Evolutionary conservation across 1,284 basidiomycete genomes (phyloP).

Genomic region (Tylopilus sp.): DNA sequence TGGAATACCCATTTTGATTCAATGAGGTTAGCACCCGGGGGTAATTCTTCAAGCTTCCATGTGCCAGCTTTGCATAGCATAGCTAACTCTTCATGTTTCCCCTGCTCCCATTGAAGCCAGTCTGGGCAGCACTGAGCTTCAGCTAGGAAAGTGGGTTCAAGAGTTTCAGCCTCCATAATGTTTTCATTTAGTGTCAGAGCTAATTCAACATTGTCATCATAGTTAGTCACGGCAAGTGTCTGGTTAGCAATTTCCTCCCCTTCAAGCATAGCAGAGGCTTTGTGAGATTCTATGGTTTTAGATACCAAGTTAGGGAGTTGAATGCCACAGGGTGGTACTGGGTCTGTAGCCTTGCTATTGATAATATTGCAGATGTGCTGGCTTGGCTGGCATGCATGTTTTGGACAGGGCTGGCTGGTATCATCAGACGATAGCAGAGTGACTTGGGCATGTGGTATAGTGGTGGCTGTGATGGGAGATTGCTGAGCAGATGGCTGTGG

Average conservation of each 20-base stretch:
- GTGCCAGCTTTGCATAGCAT: constrained; percentile 5
- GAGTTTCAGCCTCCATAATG: background rate
- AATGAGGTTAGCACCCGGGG: constrained; percentile 8
- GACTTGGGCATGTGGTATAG: too few species aligned
- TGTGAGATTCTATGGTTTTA: background rate
- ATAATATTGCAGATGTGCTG: background rate
- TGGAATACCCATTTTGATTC: constrained; percentile 37
- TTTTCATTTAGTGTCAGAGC: background rate
- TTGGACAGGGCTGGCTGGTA: background rate
- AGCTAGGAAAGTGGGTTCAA: background rate
- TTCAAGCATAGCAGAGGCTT: background rate
- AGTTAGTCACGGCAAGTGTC: background rate
- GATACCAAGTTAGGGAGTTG: background rate
- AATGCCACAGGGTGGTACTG: background rate
- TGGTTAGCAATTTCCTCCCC: background rate
- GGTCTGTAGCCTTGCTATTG: background rate
- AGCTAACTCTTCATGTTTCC: background rate
- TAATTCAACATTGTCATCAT: background rate
- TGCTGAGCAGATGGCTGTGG: too few species aligned
- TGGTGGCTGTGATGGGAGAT: background rate
- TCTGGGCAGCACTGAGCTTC: background rate
- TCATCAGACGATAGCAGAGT: too few species aligned
- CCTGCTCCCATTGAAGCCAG: background rate
- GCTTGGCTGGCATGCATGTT: background rate
- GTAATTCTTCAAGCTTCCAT: constrained; percentile 8